Conservation (phyloP, 192 early-diverging fungal genomes). For the Kickxella alabastrina region DNA sequence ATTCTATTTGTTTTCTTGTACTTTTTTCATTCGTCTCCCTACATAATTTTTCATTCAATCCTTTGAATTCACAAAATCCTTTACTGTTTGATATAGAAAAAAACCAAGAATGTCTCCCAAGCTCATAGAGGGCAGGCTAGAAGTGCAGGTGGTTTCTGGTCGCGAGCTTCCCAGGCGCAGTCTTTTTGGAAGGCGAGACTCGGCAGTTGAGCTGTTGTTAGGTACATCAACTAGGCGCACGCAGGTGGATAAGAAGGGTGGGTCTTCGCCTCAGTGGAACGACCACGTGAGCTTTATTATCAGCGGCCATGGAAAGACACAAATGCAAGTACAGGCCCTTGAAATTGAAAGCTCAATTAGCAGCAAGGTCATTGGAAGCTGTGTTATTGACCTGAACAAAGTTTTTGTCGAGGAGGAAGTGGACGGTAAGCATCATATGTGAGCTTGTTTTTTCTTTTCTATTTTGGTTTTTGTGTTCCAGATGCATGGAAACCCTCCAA, state of each 20-base stretch:
- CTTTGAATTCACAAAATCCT: no score
- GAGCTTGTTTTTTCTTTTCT: background rate
- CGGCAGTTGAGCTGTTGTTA: slow-evolving; percentile 36
- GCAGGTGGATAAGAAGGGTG: slow-evolving; percentile 51
- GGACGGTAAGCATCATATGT: slow-evolving; percentile 24
- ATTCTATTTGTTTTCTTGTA: no score
- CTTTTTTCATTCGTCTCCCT: no score
- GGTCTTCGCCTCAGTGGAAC: slow-evolving; percentile 48
- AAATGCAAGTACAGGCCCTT: slow-evolving; percentile 32
- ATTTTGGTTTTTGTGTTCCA: background rate
- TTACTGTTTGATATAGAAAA: no score
- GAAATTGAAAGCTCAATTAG: slow-evolving; percentile 41
- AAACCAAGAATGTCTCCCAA: slow-evolving; percentile 2
- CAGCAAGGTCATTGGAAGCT: slow-evolving; percentile 39
- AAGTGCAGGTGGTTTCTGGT: slow-evolving; percentile 45
- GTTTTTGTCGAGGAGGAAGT: slow-evolving; percentile 50
- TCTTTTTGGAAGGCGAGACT: slow-evolving; percentile 46
- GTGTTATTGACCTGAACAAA: slow-evolving; percentile 39
- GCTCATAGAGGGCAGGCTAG: slow-evolving; percentile 32
- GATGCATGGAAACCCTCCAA: no score
- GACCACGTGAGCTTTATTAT: slow-evolving; percentile 40
- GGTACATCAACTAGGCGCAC: slow-evolving; percentile 45
- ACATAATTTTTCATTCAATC: no score
- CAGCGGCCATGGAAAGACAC: slow-evolving; percentile 33
- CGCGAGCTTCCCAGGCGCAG: slow-evolving; percentile 44